Conservation (phyloP, 805 yeast species). For the Wickerhamomyces ciferrii region DNA sequence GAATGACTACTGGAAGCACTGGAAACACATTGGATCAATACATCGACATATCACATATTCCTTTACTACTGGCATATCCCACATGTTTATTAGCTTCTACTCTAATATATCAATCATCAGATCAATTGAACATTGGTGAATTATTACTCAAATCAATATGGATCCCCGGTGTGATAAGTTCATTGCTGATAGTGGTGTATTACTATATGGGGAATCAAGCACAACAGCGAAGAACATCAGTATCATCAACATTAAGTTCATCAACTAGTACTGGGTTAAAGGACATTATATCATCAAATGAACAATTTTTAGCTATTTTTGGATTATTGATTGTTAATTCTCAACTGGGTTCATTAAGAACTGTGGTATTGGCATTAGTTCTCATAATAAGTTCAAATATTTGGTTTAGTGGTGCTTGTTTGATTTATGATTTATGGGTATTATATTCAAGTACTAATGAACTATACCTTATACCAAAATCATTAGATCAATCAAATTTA, state of each 20-base stretch:
- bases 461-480: not conserved
- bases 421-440: slow-evolving; percentile 10
- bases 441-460: slow-evolving; percentile 4
- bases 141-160: slow-evolving; percentile 1
- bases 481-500: slow-evolving; percentile 1
- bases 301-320: slow-evolving; percentile 2
- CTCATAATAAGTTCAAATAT: slow-evolving; percentile 11
- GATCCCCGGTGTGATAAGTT: slow-evolving; percentile 13
- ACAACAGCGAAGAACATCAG: not conserved
- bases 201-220: not conserved
- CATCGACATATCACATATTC: slow-evolving; percentile 17
- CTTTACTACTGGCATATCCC: slow-evolving; percentile 22
- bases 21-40: not conserved
- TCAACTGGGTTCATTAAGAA: slow-evolving; percentile 18
- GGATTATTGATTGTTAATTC: slow-evolving; percentile 10
- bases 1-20: no score
- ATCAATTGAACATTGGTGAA: not conserved
- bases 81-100: slow-evolving; percentile 18
- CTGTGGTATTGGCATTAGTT: slow-evolving; percentile 14
- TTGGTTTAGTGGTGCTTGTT: slow-evolving; percentile 5
- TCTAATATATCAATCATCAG: slow-evolving; percentile 4
- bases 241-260: not conserved
- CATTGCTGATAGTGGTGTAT: slow-evolving; percentile 9
- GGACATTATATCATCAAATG: not conserved
- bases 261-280: not conserved